Evolutionary conservation across 2,329 filamentous ascomycete genomes (phyloP).

Genomic region (Malbranchea zuffiana): DNA sequence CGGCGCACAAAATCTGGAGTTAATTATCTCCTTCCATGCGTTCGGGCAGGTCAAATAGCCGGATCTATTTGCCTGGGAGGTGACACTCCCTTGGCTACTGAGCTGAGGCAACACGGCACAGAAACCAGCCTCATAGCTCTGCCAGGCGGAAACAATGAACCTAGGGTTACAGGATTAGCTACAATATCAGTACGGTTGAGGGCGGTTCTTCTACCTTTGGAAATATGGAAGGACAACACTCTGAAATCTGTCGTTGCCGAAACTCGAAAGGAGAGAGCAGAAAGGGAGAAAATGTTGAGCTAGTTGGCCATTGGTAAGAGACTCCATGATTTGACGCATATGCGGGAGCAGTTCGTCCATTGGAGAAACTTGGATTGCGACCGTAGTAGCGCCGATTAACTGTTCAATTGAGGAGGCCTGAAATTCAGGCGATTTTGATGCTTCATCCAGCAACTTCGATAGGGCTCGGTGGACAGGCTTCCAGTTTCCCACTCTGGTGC

Average conservation of each 20-base stretch:
- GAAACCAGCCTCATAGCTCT: constrained; percentile 53
- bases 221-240: constrained; percentile 70
- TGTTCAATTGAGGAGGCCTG: constrained; percentile 22
- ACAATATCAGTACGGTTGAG: too few relatives aligned
- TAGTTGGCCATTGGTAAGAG: constrained; percentile 54
- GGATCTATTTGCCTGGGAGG: constrained; percentile 33
- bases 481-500: constrained; percentile 65
- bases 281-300: constrained; percentile 70
- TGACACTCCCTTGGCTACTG: constrained; percentile 39
- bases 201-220: too few relatives aligned
- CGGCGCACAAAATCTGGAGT: constrained; percentile 51
- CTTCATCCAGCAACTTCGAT: constrained; percentile 41
- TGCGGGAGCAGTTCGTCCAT: constrained; percentile 67
- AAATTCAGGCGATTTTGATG: constrained; percentile 18
- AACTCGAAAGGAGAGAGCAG: constrained; percentile 66
- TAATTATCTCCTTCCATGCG: constrained; percentile 60
- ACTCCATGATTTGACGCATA: constrained; percentile 54
- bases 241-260: constrained; percentile 63
- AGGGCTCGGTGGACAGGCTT: constrained; percentile 48
- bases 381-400: constrained; percentile 43
- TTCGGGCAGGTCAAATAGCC: constrained; percentile 33
- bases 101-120: constrained; percentile 59
- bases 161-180: constrained; percentile 31
- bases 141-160: constrained; percentile 67
- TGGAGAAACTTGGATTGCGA: constrained; percentile 63